A percentile compares a stretch with the other conserved stretches of the same genome.
Evolutionary conservation across 164 flowering plant species (phyloP).

Genomic region (Piper betle): DNA sequence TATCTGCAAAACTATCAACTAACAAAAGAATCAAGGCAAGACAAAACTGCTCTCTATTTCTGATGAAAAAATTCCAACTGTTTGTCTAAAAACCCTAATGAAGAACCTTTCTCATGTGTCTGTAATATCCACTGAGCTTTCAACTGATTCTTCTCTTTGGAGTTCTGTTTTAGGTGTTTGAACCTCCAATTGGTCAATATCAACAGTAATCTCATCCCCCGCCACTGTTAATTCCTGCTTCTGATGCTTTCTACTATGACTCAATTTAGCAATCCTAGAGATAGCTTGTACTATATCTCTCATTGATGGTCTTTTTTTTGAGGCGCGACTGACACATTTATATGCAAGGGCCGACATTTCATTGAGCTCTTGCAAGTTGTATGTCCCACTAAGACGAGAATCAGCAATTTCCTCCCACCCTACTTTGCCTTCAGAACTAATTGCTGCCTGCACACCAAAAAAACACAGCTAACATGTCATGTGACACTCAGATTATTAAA

Average conservation of each 20-base stretch:
- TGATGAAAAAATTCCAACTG: slow-evolving; percentile 1
- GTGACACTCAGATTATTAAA: not conserved
- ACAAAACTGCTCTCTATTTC: too few species aligned
- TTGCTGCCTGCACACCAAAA: slow-evolving; percentile 52
- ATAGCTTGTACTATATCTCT: slow-evolving; percentile 75
- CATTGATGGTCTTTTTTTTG: slow-evolving; percentile 72
- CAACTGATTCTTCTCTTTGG: slow-evolving; percentile 48
- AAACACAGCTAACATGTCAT: not conserved
- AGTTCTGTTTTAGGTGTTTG: slow-evolving; percentile 24
- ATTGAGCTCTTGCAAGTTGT: slow-evolving; percentile 54
- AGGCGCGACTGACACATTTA: slow-evolving; percentile 54
- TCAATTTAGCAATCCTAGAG: slow-evolving; percentile 38
- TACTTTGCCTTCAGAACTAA: slow-evolving; percentile 56
- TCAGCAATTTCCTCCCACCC: slow-evolving; percentile 97
- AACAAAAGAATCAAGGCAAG: too few species aligned
- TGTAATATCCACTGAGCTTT: slow-evolving; percentile 31
- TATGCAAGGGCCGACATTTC: slow-evolving; percentile 69
- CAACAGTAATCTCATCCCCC: slow-evolving; percentile 33
- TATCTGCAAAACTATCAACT: too few species aligned
- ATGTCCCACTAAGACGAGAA: slow-evolving; percentile 57
- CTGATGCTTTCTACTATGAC: slow-evolving; percentile 39
- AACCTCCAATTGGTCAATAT: slow-evolving; percentile 30
- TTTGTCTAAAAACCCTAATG: not conserved
- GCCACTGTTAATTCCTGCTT: slow-evolving; percentile 25
- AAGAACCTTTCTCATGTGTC: slow-evolving; percentile 20